Evolutionary conservation across 495 filamentous ascomycete species (phyloP), one percentile per base, ranked within the genome.

Genomic region (Podospora australis): DNA sequence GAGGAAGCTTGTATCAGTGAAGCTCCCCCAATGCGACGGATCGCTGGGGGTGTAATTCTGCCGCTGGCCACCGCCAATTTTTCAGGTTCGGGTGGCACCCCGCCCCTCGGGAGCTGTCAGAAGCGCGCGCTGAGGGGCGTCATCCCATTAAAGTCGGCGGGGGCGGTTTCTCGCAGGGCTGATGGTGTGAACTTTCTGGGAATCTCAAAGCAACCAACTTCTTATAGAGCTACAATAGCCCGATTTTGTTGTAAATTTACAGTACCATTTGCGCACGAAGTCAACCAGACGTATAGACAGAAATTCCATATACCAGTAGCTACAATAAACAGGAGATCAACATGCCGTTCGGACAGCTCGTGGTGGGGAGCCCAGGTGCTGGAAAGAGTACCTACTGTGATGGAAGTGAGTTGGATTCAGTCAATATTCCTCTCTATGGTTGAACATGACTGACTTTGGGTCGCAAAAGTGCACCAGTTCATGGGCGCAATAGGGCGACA

Each of bases 311-410:
- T n/a, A n/a, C n/a, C n/a, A n/a, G n/a, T n/a, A n/a, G n/a, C n/a
- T n/a, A n/a, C n/a, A n/a, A n/a, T n/a, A n/a, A n/a, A n/a, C n/a
- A n/a, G n/a, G n/a, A n/a, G n/a, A 19, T 10, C 30, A 55, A 46
- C 3, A 75, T 75, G 72, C 69, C 72, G 40, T 75, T 75, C 44
- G 72, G 78, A 39, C 85, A 92, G 69, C 79, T 98, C 20, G 83
- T 96, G 10, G 84, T 96, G 48, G 92, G 92, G 10, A 88, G 91
- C 21, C 91, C 92, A 6, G 92, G 92, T 52, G 80, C 90, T 20
- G 92, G 92, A 14, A 98, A 98, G 69, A 95, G 90, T 38, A 98
- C 92, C 5, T 96, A 94, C 66, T 96, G 90, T 75, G 86, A 96
- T 79, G 92, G 92, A 55, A 95, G 77, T 80, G 66, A 49, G 77